Evolutionary conservation across 371 early-diverging fungal genomes (phyloP).

Genomic region (Ordospora colligata): DNA sequence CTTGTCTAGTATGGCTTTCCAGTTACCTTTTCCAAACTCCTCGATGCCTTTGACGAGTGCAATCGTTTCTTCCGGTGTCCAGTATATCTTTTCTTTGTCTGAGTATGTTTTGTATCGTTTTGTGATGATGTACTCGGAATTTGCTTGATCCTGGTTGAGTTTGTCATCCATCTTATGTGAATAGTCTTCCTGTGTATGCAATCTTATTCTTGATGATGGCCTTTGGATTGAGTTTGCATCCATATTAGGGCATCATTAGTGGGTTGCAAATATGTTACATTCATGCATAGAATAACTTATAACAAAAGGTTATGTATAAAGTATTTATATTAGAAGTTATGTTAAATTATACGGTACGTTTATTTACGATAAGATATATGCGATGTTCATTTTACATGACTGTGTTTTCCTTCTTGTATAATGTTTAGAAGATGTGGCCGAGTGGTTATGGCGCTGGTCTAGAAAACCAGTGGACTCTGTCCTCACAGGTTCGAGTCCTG

Average conservation of each 20-base stretch:
- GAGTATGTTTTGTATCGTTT: not conserved
- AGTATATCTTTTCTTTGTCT: not conserved
- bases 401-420: no score
- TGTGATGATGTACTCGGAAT: not conserved
- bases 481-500: slow-evolving; percentile 52
- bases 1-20: slow-evolving; percentile 32
- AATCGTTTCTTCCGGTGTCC: slow-evolving; percentile 34
- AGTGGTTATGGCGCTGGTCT: slow-evolving; percentile 53
- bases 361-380: no score
- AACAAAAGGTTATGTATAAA: no score
- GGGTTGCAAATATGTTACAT: no score
- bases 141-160: no score
- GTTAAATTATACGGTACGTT: no score
- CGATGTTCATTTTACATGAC: no score
- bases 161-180: no score
- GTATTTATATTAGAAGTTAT: no score
- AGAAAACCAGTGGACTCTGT: slow-evolving; percentile 40
- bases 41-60: slow-evolving; percentile 26
- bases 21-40: slow-evolving; percentile 29
- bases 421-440: slow-evolving; percentile 38
- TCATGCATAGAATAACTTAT: not conserved
- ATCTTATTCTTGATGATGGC: not conserved
- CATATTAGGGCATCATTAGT: no score
- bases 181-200: not conserved
- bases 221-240: no score